These are phyloP conservation scores for Suhomyces terraborum DNA, from an alignment of 1,139 yeast species.

Conservation along the genomic window DNA sequence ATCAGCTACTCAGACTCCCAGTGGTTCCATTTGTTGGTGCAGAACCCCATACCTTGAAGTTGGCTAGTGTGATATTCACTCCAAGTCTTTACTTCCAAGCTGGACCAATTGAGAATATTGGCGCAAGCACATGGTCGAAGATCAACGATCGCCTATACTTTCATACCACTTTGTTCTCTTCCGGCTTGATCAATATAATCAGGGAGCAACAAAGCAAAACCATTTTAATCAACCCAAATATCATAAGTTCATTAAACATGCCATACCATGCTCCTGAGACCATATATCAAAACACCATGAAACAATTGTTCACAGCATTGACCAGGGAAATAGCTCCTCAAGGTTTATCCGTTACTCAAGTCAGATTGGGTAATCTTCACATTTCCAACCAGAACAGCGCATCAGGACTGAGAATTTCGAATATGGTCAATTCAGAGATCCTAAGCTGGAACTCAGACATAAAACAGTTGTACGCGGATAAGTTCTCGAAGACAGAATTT, in stretches of 20 bases:
- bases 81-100: constrained; percentile 68
- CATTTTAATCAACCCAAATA: constrained; percentile 46
- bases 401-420: constrained; percentile 30
- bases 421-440: constrained; percentile 40
- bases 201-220: constrained; percentile 49
- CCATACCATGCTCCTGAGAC: constrained; percentile 56
- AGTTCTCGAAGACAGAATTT: constrained; percentile 38
- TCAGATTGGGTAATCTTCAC: constrained; percentile 50
- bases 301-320: constrained; percentile 40
- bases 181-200: constrained; percentile 60
- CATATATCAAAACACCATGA: constrained; percentile 39
- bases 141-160: constrained; percentile 46
- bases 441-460: constrained; percentile 46
- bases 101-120: constrained; percentile 67
- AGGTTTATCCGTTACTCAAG: constrained; percentile 45
- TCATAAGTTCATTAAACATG: constrained; percentile 43
- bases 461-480: constrained; percentile 37
- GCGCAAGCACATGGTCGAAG: constrained; percentile 55
- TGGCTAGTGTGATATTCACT: constrained; percentile 61
- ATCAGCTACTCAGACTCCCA: constrained; percentile 39
- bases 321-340: constrained; percentile 46
- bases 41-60: constrained; percentile 49
- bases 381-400: constrained; percentile 36
- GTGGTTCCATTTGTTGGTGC: constrained; percentile 56
- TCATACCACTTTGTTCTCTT: constrained; percentile 54